Base-by-base conservation (phyloP, 768 basidiomycete species). In the Rubroboletus satanas region DNA sequence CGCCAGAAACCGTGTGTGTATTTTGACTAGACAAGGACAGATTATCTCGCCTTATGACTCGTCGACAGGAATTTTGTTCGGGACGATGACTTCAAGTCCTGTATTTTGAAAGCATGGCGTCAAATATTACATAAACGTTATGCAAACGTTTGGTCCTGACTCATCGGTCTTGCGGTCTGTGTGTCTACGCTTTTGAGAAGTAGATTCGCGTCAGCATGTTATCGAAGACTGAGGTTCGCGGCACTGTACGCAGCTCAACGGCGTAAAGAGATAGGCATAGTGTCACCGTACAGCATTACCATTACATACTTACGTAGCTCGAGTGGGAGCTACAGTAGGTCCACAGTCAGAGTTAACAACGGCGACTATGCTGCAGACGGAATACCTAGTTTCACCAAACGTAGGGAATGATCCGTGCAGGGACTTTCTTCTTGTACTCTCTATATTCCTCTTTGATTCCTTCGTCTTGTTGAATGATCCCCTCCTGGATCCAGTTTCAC, bases 401-500 rank as follows among this genome's bases (percentile, higher is more conserved):
- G 37, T 56, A 62, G 8, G 66, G 68, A 6, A 69, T 62, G 33
- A 70, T 32, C 47, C 58, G 58, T 15, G 60, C 45, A 2, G 57
- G 56, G 3, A 70, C 68, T 29, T 53, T 62, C 21, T 57, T 56
- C 57, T 54, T 66, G 54, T 69, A 70, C 6, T 38, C 59, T 35
- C 32, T 33, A 28, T 67, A 70, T 15, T 61, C 62, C 2, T 53
- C 39, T 23, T 46, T 59, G 7, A 60, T 49, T 2, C 44, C 50
- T 2, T 52, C 47, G n/a, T 66, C 63, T 32, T 36, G 62, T 42
- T 60, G 54, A 35, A 71, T 66, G 2, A 63, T 14, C 10, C 48
- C 56, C 50, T 70, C 69, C 69, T 70, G 29, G 11, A 45, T 12
- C 26, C 1, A 21, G 21, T 26, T 17, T 10, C 26, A 15, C 15